Evolutionary conservation across 2,329 filamentous ascomycete genomes (phyloP).

Genomic region (Podosphaera aphanis): DNA sequence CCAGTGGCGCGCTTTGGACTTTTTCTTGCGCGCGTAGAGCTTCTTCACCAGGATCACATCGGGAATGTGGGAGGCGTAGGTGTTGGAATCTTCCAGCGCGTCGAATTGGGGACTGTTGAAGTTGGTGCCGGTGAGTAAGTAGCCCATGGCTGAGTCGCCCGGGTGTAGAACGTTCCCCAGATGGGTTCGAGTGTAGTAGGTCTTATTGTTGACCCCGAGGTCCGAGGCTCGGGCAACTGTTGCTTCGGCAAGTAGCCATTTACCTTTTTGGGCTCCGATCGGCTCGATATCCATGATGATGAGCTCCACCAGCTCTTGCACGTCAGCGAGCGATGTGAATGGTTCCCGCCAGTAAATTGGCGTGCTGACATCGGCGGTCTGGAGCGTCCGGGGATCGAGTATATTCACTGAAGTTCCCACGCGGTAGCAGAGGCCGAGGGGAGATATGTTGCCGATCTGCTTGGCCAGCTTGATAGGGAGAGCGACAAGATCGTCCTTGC

Average conservation of each 20-base stretch:
- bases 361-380: constrained; percentile 65
- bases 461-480: constrained; percentile 77
- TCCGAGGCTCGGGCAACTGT: constrained; percentile 75
- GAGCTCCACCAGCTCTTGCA: constrained; percentile 72
- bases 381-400: constrained; percentile 72
- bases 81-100: constrained; percentile 52
- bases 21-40: constrained; percentile 68
- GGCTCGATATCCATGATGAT: constrained; percentile 86
- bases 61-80: constrained; percentile 57
- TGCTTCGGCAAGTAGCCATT: constrained; percentile 64
- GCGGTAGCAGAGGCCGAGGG: constrained; percentile 63
- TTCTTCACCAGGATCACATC: constrained; percentile 96
- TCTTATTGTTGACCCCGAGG: constrained; percentile 63
- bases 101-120: constrained; percentile 81
- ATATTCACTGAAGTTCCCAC: constrained; percentile 80
- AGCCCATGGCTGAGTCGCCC: constrained; percentile 88
- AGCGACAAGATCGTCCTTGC: constrained; percentile 92
- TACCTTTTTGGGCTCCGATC: constrained; percentile 49
- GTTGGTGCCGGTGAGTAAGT: constrained; percentile 67
- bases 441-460: constrained; percentile 67
- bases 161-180: constrained; percentile 65
- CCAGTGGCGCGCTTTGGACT: constrained; percentile 70
- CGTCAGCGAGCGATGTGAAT: constrained; percentile 63
- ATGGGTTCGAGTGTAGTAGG: constrained; percentile 78
- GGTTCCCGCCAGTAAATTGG: constrained; percentile 78